phyloP scores from a whole-genome alignment of 805 yeast genomes.

The Saccharomycopsis fodiens region DNA sequence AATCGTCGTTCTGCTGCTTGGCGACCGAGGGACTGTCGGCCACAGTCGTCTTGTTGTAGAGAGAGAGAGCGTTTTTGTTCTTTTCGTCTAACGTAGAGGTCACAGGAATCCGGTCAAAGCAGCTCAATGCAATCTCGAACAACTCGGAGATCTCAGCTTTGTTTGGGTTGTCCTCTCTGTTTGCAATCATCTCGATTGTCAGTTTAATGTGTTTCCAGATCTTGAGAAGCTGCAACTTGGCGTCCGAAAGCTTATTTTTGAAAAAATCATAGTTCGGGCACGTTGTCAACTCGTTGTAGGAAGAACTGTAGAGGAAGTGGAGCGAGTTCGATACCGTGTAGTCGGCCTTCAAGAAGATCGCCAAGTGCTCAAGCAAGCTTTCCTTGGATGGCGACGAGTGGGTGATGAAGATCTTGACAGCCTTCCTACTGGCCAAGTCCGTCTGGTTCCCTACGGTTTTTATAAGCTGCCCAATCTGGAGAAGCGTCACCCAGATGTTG shows the following conservation, averaged over 20 bases:
- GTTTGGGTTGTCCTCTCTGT: slow-evolving; percentile 24
- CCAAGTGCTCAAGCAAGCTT: slow-evolving; percentile 59
- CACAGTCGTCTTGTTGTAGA: slow-evolving; percentile 30
- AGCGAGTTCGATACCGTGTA: slow-evolving; percentile 66
- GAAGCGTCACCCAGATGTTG: slow-evolving; percentile 63
- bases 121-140: slow-evolving; percentile 48
- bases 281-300: slow-evolving; percentile 60
- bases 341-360: slow-evolving; percentile 60
- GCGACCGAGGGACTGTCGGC: slow-evolving; percentile 36
- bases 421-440: not conserved
- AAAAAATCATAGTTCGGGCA: slow-evolving; percentile 58
- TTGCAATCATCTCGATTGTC: slow-evolving; percentile 39
- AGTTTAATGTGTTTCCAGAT: slow-evolving; percentile 54
- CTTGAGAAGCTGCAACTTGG: slow-evolving; percentile 53
- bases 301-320: slow-evolving; percentile 62
- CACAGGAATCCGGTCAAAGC: slow-evolving; percentile 57
- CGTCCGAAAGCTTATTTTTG: slow-evolving; percentile 52
- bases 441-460: slow-evolving; percentile 35
- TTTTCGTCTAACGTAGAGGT: slow-evolving; percentile 30
- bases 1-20: slow-evolving; percentile 49
- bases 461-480: slow-evolving; percentile 62
- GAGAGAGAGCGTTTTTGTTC: slow-evolving; percentile 35
- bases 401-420: slow-evolving; percentile 51
- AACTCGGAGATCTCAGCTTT: slow-evolving; percentile 38
- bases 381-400: slow-evolving; percentile 69